Evolutionary conservation across 139 green algal species (phyloP), one percentile per base, ranked within the genome.

Genomic region (Ostreobium quekettii): DNA sequence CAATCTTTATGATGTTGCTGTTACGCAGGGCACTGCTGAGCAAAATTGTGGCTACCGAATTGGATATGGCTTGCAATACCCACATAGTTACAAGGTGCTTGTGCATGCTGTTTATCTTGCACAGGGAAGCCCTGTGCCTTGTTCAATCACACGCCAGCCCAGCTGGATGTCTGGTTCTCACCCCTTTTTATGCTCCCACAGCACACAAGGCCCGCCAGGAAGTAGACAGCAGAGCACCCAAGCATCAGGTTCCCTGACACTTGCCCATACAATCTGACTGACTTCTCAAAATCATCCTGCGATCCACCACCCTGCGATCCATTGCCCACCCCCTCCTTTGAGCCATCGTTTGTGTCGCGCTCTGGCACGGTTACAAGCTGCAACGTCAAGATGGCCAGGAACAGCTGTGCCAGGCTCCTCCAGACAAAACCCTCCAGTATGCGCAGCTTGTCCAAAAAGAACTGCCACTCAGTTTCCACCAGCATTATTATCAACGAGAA

Each of bases 381-480:
- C 7, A 68, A 19, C 35, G 61, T 68, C 8, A 68, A 53, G 6
- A 68, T 28, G 4, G 8, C 61, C 26, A 68, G 26, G 36, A 68
- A 68, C 30, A 68, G 19, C 61, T 68, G 61, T 24, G 53, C 49
- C 37, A 57, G 61, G 3, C 35, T 19, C 38, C 61, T 35, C 15
- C 31, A 5, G 8, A 53, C 3, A 36, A 36, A 68, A 19, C 61
- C 42, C 8, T 68, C 61, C 6, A 68, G 36, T 4, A 68, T n/a
- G 32, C 61, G 15, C 33, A 68, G 30, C 7, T 68, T 36, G 15
- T 28, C 32, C 35, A 68, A 36, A 26, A 68, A 68, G 22, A n/a
- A 7, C 35, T 68, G 35, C 61, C 61, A 68, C 26, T 68, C 61
- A 48, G 36, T 57, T 29, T 68, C 61, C 5, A 68, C 61, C 8